Percentiles rank a stretch among this genome's conserved stretches.
Evolutionary conservation across 257 asterid genomes (phyloP).

Genomic region (Eustoma russellianum): DNA sequence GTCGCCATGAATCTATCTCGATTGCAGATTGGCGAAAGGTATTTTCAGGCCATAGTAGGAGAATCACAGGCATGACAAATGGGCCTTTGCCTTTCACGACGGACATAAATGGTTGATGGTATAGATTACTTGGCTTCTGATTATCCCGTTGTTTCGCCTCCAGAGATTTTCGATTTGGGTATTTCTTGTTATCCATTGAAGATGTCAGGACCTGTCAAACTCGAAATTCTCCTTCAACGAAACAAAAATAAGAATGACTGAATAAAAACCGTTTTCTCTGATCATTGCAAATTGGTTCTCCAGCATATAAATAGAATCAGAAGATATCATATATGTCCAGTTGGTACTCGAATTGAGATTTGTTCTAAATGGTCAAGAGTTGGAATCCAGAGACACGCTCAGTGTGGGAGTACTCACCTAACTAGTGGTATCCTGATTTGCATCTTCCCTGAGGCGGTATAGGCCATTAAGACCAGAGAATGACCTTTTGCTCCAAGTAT

Average conservation of each 20-base stretch:
- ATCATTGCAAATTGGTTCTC: too few species aligned
- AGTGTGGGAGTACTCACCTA: background rate
- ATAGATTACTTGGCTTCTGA: background rate
- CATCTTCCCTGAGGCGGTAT: too few species aligned
- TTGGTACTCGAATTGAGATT: background rate
- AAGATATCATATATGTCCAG: background rate
- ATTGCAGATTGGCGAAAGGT: too few species aligned
- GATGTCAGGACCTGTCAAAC: conserved; percentile 12
- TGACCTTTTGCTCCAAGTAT: too few species aligned
- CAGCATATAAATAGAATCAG: too few species aligned
- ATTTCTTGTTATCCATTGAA: background rate
- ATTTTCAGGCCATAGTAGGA: too few species aligned
- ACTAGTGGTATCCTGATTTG: too few species aligned
- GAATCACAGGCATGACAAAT: background rate
- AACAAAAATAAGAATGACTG: background rate
- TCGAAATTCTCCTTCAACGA: conserved; percentile 29
- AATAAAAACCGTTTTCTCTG: too few species aligned
- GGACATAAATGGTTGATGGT: too few species aligned
- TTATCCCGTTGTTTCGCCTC: background rate
- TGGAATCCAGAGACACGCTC: background rate
- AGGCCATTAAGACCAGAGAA: too few species aligned
- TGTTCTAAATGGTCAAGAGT: background rate
- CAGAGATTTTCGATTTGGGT: background rate
- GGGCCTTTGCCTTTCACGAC: too few species aligned
- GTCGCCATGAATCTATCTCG: too few species aligned